A percentile compares a stretch with the other conserved stretches of the same genome.
Evolutionary conservation across 2,329 filamentous ascomycete genomes (phyloP).

Genomic region (Eutypella sp.): DNA sequence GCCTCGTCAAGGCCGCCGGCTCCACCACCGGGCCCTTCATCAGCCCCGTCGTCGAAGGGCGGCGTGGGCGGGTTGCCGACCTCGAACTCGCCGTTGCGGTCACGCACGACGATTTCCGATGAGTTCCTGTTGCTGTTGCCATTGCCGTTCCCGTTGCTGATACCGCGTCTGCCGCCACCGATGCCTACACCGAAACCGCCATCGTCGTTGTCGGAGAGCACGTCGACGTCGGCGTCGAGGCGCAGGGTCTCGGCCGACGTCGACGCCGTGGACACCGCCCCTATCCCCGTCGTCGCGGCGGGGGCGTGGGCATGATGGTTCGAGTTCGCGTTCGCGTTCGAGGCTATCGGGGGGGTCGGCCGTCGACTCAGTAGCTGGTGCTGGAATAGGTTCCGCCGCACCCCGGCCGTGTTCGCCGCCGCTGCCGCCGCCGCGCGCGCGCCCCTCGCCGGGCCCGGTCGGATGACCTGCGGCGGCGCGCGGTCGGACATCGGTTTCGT

Average conservation of each 20-base stretch:
- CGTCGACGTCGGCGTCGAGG: slow-evolving; percentile 39
- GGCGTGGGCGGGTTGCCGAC: slow-evolving; percentile 52
- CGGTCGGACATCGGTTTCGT: slow-evolving; percentile 19
- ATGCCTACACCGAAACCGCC: no score
- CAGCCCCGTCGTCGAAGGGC: slow-evolving; percentile 43
- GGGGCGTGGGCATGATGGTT: not conserved
- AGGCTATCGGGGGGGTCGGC: slow-evolving; percentile 1
- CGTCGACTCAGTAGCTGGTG: slow-evolving; percentile 53
- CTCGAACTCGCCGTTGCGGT: slow-evolving; percentile 59
- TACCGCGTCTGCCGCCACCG: no score
- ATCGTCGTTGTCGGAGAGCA: slow-evolving; percentile 29
- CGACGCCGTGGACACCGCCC: slow-evolving; percentile 20
- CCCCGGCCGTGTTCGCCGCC: slow-evolving; percentile 25
- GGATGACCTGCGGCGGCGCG: slow-evolving; percentile 16
- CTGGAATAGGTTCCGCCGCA: slow-evolving; percentile 56
- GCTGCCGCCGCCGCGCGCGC: slow-evolving; percentile 20
- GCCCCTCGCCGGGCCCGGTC: slow-evolving; percentile 15
- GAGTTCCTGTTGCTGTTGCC: no score
- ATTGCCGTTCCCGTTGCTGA: no score
- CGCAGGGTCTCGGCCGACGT: slow-evolving; percentile 42
- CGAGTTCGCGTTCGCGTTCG: slow-evolving; percentile 7
- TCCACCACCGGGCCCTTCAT: slow-evolving; percentile 44
- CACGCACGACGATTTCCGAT: slow-evolving; percentile 56
- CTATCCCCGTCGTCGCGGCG: not conserved
- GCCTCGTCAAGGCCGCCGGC: slow-evolving; percentile 52